Conservation (phyloP, 805 yeast species). For the Schizosaccharomyces lindneri region DNA sequence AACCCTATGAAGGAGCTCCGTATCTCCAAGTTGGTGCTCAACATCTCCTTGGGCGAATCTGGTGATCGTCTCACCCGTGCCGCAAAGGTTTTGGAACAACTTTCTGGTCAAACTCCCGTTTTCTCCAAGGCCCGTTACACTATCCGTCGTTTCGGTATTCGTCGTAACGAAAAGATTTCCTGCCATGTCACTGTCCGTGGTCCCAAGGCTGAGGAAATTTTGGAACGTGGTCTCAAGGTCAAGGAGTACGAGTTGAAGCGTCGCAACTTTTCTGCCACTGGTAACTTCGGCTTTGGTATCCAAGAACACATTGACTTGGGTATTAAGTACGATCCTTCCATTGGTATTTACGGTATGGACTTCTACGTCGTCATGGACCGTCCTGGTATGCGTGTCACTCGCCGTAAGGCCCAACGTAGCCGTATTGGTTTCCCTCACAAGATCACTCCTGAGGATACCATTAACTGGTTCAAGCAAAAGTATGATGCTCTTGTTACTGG, state of each 20-base stretch:
- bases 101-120: conserved; percentile 99
- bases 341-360: conserved; percentile 98
- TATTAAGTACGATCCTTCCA: conserved; percentile 98
- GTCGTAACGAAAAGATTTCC: conserved; percentile 99
- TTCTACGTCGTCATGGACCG: conserved; percentile 98
- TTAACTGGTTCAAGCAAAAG: conserved; percentile 97
- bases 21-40: conserved; percentile 97
- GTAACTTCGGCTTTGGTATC: conserved; percentile 99
- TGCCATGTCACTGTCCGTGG: conserved; percentile 99
- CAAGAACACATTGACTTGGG: conserved; percentile 98
- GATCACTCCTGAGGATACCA: conserved; percentile 79
- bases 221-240: conserved; percentile 98
- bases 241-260: conserved; percentile 92
- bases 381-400: conserved; percentile 95
- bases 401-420: conserved; percentile 72
- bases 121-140: conserved; percentile 99
- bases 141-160: conserved; percentile 98
- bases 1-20: conserved; percentile 97
- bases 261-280: conserved; percentile 93
- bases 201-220: conserved; percentile 97
- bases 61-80: conserved; percentile 99
- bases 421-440: conserved; percentile 79
- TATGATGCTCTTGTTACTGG: conserved; percentile 90
- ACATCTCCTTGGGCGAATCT: conserved; percentile 99
- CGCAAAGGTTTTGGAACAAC: conserved; percentile 97